Conservation (phyloP, 257 asterid species). For the Nicotiana otophora region DNA sequence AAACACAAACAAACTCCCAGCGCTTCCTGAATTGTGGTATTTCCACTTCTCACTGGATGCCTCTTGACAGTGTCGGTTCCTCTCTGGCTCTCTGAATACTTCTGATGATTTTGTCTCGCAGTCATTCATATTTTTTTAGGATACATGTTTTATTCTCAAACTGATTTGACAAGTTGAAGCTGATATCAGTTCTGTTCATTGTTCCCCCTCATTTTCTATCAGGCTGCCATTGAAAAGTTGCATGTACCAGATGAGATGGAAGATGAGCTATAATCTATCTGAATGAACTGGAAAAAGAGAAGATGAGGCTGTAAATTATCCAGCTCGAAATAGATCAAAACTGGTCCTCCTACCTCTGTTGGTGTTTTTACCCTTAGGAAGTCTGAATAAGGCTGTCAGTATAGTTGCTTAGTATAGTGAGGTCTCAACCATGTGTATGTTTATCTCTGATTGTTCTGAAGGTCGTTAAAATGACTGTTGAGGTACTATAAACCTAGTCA, state of each 20-base stretch:
- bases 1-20: no score
- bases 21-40: no score
- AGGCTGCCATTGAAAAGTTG: conserved; percentile 93
- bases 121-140: not conserved
- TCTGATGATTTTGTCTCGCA: not conserved
- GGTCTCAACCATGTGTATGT: no score
- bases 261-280: conserved; percentile 43
- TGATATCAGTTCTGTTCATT: not conserved
- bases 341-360: no score
- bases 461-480: no score
- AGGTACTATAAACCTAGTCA: no score
- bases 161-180: not conserved
- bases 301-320: conserved; percentile 12
- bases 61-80: no score
- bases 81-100: not conserved
- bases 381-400: no score
- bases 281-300: conserved; percentile 3
- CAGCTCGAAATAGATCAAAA: conserved; percentile 1
- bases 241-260: conserved; percentile 88
- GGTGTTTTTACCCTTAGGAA: no score
- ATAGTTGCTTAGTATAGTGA: no score
- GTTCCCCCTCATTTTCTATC: not conserved
- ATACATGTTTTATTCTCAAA: not conserved
- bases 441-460: no score
- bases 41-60: no score